Evolutionary conservation across 2,329 filamentous ascomycete genomes (phyloP).

Genomic region (Ceratocystis lukuohia): DNA sequence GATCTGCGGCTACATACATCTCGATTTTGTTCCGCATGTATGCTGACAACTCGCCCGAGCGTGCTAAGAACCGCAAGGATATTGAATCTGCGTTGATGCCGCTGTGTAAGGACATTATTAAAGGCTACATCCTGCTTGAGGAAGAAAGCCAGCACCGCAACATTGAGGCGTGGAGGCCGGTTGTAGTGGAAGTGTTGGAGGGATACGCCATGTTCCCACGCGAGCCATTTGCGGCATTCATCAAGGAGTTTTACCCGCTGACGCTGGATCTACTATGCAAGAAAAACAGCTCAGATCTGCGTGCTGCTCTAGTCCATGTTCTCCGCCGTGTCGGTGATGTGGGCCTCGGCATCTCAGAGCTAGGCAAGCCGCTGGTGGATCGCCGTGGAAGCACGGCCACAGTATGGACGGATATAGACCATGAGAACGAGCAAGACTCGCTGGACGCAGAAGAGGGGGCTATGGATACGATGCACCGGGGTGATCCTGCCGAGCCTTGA

Average conservation of each 20-base stretch:
- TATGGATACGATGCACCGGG: conserved; percentile 23
- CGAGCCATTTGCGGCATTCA: conserved; percentile 64
- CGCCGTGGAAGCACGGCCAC: conserved; percentile 26
- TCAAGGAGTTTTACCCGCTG: conserved; percentile 74
- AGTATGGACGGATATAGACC: conserved; percentile 20
- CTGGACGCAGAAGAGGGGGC: conserved; percentile 24
- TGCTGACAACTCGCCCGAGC: conserved; percentile 71
- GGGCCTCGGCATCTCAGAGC: conserved; percentile 41
- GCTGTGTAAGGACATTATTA: conserved; percentile 86
- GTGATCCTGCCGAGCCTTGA: not conserved
- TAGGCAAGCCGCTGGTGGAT: conserved; percentile 27
- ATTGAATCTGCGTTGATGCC: conserved; percentile 89
- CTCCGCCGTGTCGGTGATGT: conserved; percentile 75
- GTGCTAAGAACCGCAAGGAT: conserved; percentile 62
- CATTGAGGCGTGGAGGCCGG: conserved; percentile 90
- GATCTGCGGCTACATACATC: conserved; percentile 86
- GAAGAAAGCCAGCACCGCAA: conserved; percentile 96
- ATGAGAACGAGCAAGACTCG: conserved; percentile 17
- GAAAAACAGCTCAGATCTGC: conserved; percentile 68
- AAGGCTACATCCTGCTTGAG: conserved; percentile 71
- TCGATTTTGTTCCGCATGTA: conserved; percentile 97
- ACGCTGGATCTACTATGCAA: conserved; percentile 69
- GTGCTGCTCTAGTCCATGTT: conserved; percentile 62
- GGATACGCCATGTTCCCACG: conserved; percentile 76
- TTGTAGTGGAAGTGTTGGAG: conserved; percentile 92